Percentiles rank a stretch among this genome's conserved stretches.
phyloP scores from a whole-genome alignment of 129 eudicot genomes.

The Lactuca saligna region DNA sequence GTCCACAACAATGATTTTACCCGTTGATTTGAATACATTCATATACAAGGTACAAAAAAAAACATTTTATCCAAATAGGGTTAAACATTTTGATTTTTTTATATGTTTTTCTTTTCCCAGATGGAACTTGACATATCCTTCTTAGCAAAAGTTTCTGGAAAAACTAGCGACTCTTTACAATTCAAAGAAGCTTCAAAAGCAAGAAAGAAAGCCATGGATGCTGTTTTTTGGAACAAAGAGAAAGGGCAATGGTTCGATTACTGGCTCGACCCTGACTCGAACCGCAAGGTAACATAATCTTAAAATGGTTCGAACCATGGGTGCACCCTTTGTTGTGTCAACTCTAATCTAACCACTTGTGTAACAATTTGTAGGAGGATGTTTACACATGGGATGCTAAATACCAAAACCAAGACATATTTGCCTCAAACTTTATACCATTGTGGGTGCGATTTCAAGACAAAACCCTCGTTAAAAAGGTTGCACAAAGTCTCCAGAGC shows the following conservation, averaged over 20 bases:
- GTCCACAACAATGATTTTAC: slow-evolving; percentile 68
- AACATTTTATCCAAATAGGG: not conserved
- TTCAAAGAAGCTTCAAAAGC: slow-evolving; percentile 57
- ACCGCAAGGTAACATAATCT: slow-evolving; percentile 41
- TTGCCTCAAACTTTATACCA: slow-evolving; percentile 83
- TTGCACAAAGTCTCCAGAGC: slow-evolving; percentile 53
- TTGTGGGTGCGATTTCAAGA: slow-evolving; percentile 69
- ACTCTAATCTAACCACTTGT: not conserved
- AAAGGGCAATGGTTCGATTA: slow-evolving; percentile 92
- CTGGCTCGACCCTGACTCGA: slow-evolving; percentile 51
- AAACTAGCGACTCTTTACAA: slow-evolving; percentile 33
- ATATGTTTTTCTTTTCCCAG: slow-evolving; percentile 34
- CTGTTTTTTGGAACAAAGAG: slow-evolving; percentile 70
- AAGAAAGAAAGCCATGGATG: slow-evolving; percentile 68
- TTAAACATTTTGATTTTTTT: not conserved
- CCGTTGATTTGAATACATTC: slow-evolving; percentile 87
- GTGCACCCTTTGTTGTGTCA: not conserved
- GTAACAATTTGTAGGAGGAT: slow-evolving; percentile 39
- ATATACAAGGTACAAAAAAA: slow-evolving; percentile 55
- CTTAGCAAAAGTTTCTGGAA: slow-evolving; percentile 64
- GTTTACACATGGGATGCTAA: slow-evolving; percentile 46
- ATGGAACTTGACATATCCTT: slow-evolving; percentile 90
- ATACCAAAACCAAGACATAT: slow-evolving; percentile 54
- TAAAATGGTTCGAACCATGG: not conserved
- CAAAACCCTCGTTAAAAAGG: slow-evolving; percentile 51